A percentile compares a stretch with the other conserved stretches of the same genome.
These are phyloP conservation scores for Phytophthora idaei DNA, from an alignment of 352 stramenopile genomes.

Conservation along the genomic window DNA sequence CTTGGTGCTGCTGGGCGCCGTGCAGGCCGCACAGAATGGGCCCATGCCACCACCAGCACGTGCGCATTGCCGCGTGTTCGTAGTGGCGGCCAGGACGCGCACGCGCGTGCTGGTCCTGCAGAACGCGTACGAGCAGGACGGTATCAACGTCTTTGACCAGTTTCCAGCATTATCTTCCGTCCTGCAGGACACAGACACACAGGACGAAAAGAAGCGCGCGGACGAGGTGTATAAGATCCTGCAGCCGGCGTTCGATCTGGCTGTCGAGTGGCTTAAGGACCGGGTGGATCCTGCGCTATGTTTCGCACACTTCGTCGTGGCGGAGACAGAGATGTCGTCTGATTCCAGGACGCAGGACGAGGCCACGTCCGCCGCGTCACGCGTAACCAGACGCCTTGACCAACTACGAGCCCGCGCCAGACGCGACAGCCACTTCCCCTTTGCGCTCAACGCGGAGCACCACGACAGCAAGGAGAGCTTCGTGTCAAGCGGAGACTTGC, in stretches of 20 bases:
- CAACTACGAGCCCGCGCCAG: constrained; percentile 35
- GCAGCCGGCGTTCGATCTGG: constrained; percentile 47
- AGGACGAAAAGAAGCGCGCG: constrained; percentile 28
- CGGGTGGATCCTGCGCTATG: constrained; percentile 56
- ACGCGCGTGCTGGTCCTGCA: constrained; percentile 63
- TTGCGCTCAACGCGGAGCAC: constrained; percentile 34
- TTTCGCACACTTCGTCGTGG: constrained; percentile 48
- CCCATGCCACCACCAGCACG: constrained; percentile 30
- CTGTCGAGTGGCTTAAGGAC: constrained; percentile 42
- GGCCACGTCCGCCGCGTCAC: constrained; percentile 3
- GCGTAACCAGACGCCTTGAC: constrained; percentile 35
- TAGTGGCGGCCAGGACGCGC: constrained; percentile 38
- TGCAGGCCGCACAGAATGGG: constrained; percentile 13
- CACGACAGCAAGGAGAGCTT: constrained; percentile 22
- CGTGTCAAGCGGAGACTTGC: constrained; percentile 48
- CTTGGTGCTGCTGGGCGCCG: constrained; percentile 18
- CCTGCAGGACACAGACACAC: constrained; percentile 16
- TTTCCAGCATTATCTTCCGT: constrained; percentile 37
- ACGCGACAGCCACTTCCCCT: constrained; percentile 59
- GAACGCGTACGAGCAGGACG: constrained; percentile 55
- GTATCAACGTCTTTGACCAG: constrained; percentile 53
- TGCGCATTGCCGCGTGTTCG: constrained; percentile 61
- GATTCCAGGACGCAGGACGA: constrained; percentile 15
- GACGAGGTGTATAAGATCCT: constrained; percentile 51
- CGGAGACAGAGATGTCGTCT: constrained; percentile 21